phyloP scores from a whole-genome alignment of 371 early-diverging fungal species.

The Entomophthora muscae region DNA sequence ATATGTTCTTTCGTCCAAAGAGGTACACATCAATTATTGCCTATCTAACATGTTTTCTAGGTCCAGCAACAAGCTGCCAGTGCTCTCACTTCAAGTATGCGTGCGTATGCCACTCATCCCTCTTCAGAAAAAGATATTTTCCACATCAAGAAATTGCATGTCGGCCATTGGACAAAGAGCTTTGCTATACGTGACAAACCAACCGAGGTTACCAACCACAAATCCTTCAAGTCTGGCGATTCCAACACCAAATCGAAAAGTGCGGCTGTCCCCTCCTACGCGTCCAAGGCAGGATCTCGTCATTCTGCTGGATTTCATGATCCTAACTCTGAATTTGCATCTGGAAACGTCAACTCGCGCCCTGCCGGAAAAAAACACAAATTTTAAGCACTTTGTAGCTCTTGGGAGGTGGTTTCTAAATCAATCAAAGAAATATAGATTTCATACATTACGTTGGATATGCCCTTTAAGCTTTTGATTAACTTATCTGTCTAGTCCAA shows the following conservation, averaged over 20 bases:
- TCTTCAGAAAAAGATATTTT: conserved; percentile 58
- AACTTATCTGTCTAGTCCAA: no score
- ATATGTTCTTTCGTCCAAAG: conserved; percentile 25
- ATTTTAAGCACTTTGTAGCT: no score
- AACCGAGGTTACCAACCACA: background rate
- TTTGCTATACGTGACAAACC: conserved; percentile 86
- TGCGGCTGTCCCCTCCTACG: background rate
- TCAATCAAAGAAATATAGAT: no score
- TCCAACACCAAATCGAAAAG: no score
- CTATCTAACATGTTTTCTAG: conserved; percentile 19
- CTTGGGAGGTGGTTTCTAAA: no score
- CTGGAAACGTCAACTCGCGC: no score
- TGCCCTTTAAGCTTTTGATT: no score
- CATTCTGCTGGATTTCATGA: background rate
- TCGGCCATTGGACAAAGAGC: conserved; percentile 91
- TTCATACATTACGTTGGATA: no score
- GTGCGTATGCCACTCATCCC: conserved; percentile 85
- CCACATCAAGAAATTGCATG: conserved; percentile 79
- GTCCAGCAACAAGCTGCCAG: conserved; percentile 37
- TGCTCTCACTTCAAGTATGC: conserved; percentile 75
- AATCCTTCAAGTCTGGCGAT: background rate
- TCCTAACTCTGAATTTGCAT: conserved; percentile 3
- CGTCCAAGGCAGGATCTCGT: background rate
- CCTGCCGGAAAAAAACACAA: no score
- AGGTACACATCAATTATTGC: conserved; percentile 21